Evolutionary conservation across 371 early-diverging fungal genomes (phyloP).

Genomic region (Choanephora cucurbitarum): DNA sequence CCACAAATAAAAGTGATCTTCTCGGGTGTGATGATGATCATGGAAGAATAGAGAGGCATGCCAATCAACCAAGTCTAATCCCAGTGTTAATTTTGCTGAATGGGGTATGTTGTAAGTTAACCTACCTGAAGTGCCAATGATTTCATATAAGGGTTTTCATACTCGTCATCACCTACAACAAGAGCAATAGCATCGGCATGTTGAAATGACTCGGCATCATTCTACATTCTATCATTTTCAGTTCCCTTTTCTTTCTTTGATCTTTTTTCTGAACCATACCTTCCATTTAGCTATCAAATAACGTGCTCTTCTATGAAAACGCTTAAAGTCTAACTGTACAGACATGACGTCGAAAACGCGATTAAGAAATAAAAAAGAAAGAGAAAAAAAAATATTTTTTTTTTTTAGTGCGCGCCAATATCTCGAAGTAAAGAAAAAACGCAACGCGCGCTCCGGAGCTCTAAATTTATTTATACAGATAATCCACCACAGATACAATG

Average conservation of each 20-base stretch:
- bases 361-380: constrained; percentile 1
- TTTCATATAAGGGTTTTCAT: constrained; percentile 71
- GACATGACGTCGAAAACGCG: too few species aligned
- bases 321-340: constrained; percentile 58
- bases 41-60: constrained; percentile 90
- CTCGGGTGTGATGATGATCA: constrained; percentile 77
- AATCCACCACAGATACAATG: constrained; percentile 47
- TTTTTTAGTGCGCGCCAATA: not conserved
- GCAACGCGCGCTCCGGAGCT: constrained; percentile 5
- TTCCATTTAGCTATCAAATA: constrained; percentile 58
- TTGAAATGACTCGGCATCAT: constrained; percentile 50
- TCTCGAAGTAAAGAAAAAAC: constrained; percentile 8
- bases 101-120: too few species aligned
- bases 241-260: not conserved
- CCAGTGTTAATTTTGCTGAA: too few species aligned
- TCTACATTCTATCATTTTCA: too few species aligned
- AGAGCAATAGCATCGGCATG: constrained; percentile 64
- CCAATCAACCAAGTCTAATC: constrained; percentile 96
- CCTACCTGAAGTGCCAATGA: constrained; percentile 65
- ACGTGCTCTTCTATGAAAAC: constrained; percentile 63
- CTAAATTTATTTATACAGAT: constrained; percentile 22
- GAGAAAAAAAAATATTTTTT: constrained; percentile 3
- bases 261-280: constrained; percentile 37
- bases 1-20: constrained; percentile 82
- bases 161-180: constrained; percentile 63